phyloP scores from a whole-genome alignment of 495 filamentous ascomycete genomes.

The Podospora didyma region DNA sequence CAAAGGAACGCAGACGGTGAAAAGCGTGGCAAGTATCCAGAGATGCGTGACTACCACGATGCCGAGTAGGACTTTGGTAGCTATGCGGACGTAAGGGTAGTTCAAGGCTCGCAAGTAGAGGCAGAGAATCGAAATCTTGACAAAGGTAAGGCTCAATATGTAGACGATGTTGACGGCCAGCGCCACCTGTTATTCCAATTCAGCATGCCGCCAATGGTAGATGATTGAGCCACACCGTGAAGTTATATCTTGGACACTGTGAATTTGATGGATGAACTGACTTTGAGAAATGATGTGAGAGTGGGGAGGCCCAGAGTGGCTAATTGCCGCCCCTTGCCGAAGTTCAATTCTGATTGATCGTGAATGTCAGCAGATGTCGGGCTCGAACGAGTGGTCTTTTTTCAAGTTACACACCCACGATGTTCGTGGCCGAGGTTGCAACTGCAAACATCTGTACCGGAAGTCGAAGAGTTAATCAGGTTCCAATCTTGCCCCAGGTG shows the following conservation, averaged over 20 bases:
- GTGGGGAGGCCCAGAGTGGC: background rate
- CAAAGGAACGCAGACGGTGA: slow-evolving; percentile 29
- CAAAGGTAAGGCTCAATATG: slow-evolving; percentile 19
- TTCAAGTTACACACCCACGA: too few species aligned
- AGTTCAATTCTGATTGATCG: too few species aligned
- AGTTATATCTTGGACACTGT: too few species aligned
- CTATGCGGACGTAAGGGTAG: slow-evolving; percentile 11
- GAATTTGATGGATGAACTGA: background rate
- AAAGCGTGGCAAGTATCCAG: slow-evolving; percentile 20
- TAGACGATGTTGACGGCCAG: slow-evolving; percentile 12
- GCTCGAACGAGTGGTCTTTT: too few species aligned
- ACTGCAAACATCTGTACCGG: too few species aligned
- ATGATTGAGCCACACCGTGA: too few species aligned
- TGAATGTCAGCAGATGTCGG: too few species aligned
- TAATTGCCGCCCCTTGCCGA: background rate
- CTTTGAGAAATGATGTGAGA: background rate
- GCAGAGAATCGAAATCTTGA: slow-evolving; percentile 40
- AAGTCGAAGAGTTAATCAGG: too few species aligned
- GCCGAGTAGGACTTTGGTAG: slow-evolving; percentile 8
- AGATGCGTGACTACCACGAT: slow-evolving; percentile 25
- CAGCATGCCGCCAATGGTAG: background rate
- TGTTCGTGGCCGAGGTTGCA: too few species aligned
- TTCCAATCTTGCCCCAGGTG: background rate
- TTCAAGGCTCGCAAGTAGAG: slow-evolving; percentile 41
- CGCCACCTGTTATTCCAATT: slow-evolving; percentile 2